Conservation (phyloP, 1,284 basidiomycete species). For the Ceratorhiza oryzae-sativae region DNA sequence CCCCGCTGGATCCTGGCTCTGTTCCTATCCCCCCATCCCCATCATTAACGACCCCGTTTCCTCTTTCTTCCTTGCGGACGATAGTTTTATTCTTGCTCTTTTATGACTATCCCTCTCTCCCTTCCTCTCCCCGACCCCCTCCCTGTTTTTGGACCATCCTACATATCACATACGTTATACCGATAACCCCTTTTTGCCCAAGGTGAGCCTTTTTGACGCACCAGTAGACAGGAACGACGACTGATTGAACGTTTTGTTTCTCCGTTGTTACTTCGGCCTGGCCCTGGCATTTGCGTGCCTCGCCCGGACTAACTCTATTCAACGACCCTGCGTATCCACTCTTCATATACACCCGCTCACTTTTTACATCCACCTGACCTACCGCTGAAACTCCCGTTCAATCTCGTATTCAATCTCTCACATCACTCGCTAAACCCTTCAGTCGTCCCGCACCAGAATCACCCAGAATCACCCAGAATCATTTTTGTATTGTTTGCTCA, state of each 20-base stretch:
- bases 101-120: neutral
- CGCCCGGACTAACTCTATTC: neutral
- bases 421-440: no score
- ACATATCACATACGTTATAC: slow-evolving; percentile 21
- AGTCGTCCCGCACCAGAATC: slow-evolving; percentile 14
- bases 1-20: slow-evolving; percentile 11
- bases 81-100: neutral
- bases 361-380: neutral
- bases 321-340: neutral
- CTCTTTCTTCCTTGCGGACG: slow-evolving; percentile 3
- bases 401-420: neutral
- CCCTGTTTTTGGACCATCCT: neutral
- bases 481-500: slow-evolving; percentile 22
- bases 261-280: neutral
- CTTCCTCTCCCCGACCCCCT: neutral
- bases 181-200: neutral
- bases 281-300: neutral
- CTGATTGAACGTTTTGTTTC: neutral
- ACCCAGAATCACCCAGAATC: neutral
- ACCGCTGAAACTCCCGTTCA: neutral
- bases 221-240: neutral
- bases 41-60: neutral
- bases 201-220: slow-evolving; percentile 4
- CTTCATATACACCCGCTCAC: neutral
- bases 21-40: neutral